Base-by-base conservation (phyloP, 1,284 basidiomycete species). In the Lentinus polychrous region DNA sequence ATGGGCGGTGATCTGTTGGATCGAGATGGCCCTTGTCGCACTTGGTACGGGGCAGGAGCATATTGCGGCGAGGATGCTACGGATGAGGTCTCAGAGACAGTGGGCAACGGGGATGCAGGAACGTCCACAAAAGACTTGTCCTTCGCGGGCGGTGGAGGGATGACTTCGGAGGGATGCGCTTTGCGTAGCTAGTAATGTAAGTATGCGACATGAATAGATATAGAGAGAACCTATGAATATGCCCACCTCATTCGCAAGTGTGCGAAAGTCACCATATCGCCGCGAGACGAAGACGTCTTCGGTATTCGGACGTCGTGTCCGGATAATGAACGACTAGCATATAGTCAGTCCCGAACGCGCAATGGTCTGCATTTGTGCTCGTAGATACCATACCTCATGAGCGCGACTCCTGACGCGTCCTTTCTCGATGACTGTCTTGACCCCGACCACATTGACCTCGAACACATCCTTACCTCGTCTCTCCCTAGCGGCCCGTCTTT, bases 221-320 rank as follows among this genome's bases (percentile, higher is more conserved):
- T 39, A 23, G 50, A 35, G n/a, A 3, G 14, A 49, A 41, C 15
- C 2, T 15, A 48, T 33, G 48, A 48, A 44, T 17, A 23, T 17
- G 67, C 78, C 38, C 54, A 89, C 91, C 72, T 94, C 91, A 47
- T 85, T 78, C 1, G 86, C 83, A 15, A 97, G 75, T 2, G 91
- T 86, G 58, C 75, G 85, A 66, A 99, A 98, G 63, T 99, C 95
- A 11, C 95, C 94, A 62, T 99, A 95, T 54, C 96, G 76, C 50
- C 96, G 78, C 1, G 92, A 91, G 2, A 98, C 95, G 62, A 82
- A 94, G 3, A 92, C 77, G 56, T 96, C 93, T 1, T 74, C 74
- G 52, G 78, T 76, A 10, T 80, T 76, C 2, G 81, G 76, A 31
- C 91, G 75, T 11, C 85, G 78, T 0, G 95, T 99, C 24, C 91